Evolutionary conservation across 2,329 filamentous ascomycete genomes (phyloP).

Genomic region (Aureobasidium sp.): DNA sequence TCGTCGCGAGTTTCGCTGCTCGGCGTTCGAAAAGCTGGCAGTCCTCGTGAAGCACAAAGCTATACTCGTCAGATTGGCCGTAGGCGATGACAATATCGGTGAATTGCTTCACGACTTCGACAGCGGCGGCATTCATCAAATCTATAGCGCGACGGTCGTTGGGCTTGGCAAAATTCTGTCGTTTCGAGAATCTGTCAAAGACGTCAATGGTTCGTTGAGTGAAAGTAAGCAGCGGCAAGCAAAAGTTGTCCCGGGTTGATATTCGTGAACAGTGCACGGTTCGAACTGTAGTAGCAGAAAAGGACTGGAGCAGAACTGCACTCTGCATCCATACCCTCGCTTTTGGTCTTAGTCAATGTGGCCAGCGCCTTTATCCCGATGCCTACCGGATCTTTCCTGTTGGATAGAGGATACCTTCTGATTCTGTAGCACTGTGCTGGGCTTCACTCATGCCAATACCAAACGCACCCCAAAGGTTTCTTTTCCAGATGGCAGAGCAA

Average conservation of each 20-base stretch:
- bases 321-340: too few species aligned
- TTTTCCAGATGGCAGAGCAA: too few species aligned
- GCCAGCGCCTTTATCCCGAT: too few species aligned
- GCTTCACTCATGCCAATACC: too few species aligned
- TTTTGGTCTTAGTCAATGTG: too few species aligned
- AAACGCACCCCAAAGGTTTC: too few species aligned
- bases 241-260: too few species aligned
- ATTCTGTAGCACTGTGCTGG: too few species aligned
- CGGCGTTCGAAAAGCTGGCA: constrained; percentile 80
- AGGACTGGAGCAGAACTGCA: too few species aligned
- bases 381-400: too few species aligned
- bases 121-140: constrained; percentile 92
- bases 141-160: constrained; percentile 82
- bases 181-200: constrained; percentile 61
- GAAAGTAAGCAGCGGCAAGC: not conserved
- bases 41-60: constrained; percentile 82
- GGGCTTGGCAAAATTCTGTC: constrained; percentile 82
- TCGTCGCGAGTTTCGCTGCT: constrained; percentile 80
- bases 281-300: too few species aligned
- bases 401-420: not conserved
- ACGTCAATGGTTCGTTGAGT: not conserved
- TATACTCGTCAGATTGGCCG: constrained; percentile 91
- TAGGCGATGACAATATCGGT: constrained; percentile 84
- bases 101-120: constrained; percentile 72
- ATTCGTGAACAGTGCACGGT: too few species aligned